phyloP scores from a whole-genome alignment of 2,329 filamentous ascomycete species.

The Chaetomiaceae sp. region DNA sequence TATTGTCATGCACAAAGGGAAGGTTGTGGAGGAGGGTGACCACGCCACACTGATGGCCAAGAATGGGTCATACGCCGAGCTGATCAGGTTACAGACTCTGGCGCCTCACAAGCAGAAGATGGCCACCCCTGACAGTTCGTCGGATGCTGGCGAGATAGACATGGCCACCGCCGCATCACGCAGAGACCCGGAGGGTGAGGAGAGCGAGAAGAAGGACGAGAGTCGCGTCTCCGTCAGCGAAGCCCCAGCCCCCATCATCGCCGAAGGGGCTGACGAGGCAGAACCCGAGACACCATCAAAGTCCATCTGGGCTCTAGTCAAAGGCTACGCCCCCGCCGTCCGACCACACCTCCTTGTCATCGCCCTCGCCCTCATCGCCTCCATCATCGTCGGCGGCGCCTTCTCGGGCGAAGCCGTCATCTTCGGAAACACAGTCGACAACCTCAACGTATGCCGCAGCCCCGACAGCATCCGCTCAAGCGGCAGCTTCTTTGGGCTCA shows the following conservation, averaged over 20 bases:
- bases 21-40: slow-evolving; percentile 53
- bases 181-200: neutral
- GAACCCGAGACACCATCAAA: slow-evolving; percentile 19
- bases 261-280: neutral
- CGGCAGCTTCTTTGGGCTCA: slow-evolving; percentile 51
- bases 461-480: slow-evolving; percentile 43
- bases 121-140: neutral
- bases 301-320: slow-evolving; percentile 22
- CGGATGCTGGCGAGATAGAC: neutral
- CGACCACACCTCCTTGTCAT: slow-evolving; percentile 38
- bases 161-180: neutral
- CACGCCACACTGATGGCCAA: slow-evolving; percentile 52
- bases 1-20: slow-evolving; percentile 52
- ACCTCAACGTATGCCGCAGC: slow-evolving; percentile 47
- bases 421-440: slow-evolving; percentile 56
- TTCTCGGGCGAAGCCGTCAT: slow-evolving; percentile 57
- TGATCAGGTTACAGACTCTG: slow-evolving; percentile 36
- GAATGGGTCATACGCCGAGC: slow-evolving; percentile 42
- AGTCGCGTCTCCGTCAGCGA: neutral
- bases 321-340: slow-evolving; percentile 23
- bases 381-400: slow-evolving; percentile 51
- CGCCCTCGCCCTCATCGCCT: slow-evolving; percentile 45
- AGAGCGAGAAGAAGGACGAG: neutral
- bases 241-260: neutral
- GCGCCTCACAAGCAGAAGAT: neutral